These are phyloP conservation scores for Phytophthora tentaculata DNA, from an alignment of 352 stramenopile species.

Conservation along the genomic window DNA sequence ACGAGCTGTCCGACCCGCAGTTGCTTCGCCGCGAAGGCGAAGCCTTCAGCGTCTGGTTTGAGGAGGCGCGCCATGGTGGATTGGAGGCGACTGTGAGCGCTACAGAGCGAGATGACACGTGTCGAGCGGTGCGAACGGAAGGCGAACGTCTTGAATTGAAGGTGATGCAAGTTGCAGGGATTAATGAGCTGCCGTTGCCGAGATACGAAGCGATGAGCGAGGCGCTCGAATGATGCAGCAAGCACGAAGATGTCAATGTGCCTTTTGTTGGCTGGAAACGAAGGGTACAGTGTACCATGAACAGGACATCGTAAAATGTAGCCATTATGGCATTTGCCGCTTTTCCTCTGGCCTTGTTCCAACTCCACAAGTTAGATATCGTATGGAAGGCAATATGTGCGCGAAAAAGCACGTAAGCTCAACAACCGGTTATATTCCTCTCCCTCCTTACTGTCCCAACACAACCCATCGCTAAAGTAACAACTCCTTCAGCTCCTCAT, in stretches of 20 bases:
- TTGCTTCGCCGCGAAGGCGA: slow-evolving; percentile 59
- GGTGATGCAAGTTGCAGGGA: slow-evolving; percentile 12
- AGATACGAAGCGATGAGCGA: slow-evolving; percentile 10
- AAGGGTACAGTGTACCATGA: background rate
- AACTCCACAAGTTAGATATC: too few species aligned
- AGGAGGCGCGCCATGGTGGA: slow-evolving; percentile 57
- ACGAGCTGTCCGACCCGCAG: slow-evolving; percentile 85
- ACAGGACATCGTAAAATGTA: too few species aligned
- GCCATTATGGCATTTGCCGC: too few species aligned
- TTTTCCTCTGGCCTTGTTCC: too few species aligned
- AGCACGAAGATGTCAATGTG: background rate
- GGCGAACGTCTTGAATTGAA: slow-evolving; percentile 22
- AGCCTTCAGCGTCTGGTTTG: slow-evolving; percentile 50
- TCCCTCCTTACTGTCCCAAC: too few species aligned
- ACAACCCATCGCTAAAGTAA: too few species aligned
- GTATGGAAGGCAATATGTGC: too few species aligned
- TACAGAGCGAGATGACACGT: slow-evolving; percentile 20
- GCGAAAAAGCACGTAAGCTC: too few species aligned
- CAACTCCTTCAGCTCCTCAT: too few species aligned
- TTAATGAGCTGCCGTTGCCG: background rate
- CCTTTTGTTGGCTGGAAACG: background rate
- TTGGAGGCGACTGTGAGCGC: slow-evolving; percentile 6
- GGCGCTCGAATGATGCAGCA: background rate
- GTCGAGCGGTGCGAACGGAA: slow-evolving; percentile 14
- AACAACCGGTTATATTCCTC: too few species aligned